Evolutionary conservation across 345 rosid species (phyloP), one percentile per base, ranked within the genome.

Genomic region (Microcos paniculata): DNA sequence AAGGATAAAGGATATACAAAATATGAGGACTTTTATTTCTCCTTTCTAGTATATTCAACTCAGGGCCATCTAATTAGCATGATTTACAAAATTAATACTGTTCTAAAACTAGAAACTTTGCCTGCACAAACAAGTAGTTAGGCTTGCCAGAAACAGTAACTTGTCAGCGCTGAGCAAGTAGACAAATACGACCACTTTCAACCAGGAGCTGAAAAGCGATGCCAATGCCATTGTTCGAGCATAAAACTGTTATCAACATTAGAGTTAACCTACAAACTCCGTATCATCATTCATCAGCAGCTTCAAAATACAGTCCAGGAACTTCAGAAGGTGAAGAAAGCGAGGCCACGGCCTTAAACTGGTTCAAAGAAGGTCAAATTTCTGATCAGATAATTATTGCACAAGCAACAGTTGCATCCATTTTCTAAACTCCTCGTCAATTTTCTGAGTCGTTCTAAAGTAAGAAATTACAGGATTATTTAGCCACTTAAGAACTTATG

Each of bases 341-440:
- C 15, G 73, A 55, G 4, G 90, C 90, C n/a, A 89, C 91, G 23
- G 65, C 77, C 78, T 87, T 87, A 81, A 87, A 90, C 92, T 90
- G 89, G 71, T 42, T 11, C 58, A 40, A 68, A 70, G 48, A 57
- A 40, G 46, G 43, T 66, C 49, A 53, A 16, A 26, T 71, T 75
- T 64, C 42, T 55, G 42, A 62, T 31, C 8, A 19, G 58, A 58
- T 1, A 26, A 59, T 57, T n/a, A 9, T n/a, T 31, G 26, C 26
- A 18, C 28, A 53, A 19, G 30, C 10, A 71, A 23, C 8, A 4
- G 16, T 18, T 5, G 4, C 18, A 52, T 14, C 16, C 26, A 35
- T 35, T 9, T 35, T 62, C 21, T 49, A 28, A 28, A 28, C 30
- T 67, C 56, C 24, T 16, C 4, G 1, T 23, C 8, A 11, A 40